Percentiles rank a stretch among this genome's conserved stretches.
Evolutionary conservation across 306 rosid species (phyloP).

Genomic region (Cucumis cinereus): DNA sequence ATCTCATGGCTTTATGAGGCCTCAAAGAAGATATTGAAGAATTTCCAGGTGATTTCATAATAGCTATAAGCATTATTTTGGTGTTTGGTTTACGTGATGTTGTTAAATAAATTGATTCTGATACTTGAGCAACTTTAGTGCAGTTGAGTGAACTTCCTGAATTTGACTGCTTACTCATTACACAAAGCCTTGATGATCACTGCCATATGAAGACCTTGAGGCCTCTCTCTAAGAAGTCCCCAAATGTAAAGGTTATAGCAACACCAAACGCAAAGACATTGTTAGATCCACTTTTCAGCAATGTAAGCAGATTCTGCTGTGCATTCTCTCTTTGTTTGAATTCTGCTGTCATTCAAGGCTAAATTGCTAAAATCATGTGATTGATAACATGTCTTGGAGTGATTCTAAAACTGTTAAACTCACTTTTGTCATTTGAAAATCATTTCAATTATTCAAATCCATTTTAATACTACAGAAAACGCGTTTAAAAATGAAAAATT

Average conservation of each 20-base stretch:
- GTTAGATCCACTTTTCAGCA: constrained; percentile 75
- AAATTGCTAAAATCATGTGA: not conserved
- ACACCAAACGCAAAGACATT: constrained; percentile 70
- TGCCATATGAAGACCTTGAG: constrained; percentile 85
- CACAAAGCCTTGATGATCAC: constrained; percentile 96
- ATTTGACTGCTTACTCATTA: constrained; percentile 62
- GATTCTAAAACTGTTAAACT: too few species aligned
- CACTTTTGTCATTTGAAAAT: too few species aligned
- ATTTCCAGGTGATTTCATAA: constrained; percentile 46
- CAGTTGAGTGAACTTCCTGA: constrained; percentile 90
- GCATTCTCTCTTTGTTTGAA: not conserved
- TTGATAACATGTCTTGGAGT: too few species aligned
- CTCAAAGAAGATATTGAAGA: constrained; percentile 61
- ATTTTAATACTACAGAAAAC: too few species aligned
- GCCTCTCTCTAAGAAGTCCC: constrained; percentile 58
- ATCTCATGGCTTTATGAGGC: constrained; percentile 92
- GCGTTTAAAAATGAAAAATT: too few species aligned
- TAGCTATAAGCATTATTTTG: not conserved
- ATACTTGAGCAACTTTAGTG: constrained; percentile 27
- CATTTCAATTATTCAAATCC: too few species aligned
- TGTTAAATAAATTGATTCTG: constrained; percentile 14
- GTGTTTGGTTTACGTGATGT: not conserved
- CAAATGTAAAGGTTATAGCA: constrained; percentile 51
- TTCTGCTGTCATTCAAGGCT: not conserved
- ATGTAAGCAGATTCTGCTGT: constrained; percentile 32